A percentile compares a stretch with the other conserved stretches of the same genome.
phyloP scores from a whole-genome alignment of 345 rosid genomes.

The Clausena lansium region DNA sequence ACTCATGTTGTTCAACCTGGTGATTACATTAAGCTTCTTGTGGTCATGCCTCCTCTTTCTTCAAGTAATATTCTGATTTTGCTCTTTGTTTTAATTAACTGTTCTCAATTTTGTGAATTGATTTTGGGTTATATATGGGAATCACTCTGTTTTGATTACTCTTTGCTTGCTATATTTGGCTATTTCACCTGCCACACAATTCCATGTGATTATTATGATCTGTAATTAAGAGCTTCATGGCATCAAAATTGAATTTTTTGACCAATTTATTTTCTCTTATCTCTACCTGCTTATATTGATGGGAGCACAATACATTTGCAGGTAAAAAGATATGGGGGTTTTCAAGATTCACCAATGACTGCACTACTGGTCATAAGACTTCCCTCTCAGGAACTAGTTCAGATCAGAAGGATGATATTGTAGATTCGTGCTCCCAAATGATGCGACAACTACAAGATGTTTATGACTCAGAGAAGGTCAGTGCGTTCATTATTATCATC shows the following conservation, averaged over 20 bases:
- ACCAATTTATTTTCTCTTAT: background rate
- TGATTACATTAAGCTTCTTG: slow-evolving; percentile 79
- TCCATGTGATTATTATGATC: too few relatives aligned
- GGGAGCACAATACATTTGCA: slow-evolving; percentile 23
- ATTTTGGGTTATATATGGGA: background rate
- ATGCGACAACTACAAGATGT: slow-evolving; percentile 80
- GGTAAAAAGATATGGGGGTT: slow-evolving; percentile 88
- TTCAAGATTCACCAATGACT: slow-evolving; percentile 82
- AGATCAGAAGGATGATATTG: slow-evolving; percentile 72
- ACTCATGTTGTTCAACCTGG: slow-evolving; percentile 94
- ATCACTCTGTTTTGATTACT: background rate
- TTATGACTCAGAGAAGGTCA: slow-evolving; percentile 89
- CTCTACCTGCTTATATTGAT: slow-evolving; percentile 7
- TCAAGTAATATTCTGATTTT: slow-evolving; percentile 41
- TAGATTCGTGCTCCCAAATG: slow-evolving; percentile 88
- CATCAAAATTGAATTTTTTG: background rate
- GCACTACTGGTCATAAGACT: slow-evolving; percentile 63
- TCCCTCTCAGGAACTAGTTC: slow-evolving; percentile 64
- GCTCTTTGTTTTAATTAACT: background rate
- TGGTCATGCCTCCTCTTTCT: slow-evolving; percentile 66
- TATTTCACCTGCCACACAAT: background rate
- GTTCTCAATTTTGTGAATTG: background rate
- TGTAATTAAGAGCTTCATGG: background rate
- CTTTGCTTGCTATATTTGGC: background rate
- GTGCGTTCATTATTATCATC: background rate